These are phyloP conservation scores for Cymbopogon citratus DNA, from an alignment of 176 grass and related monocot species.

Conservation along the genomic window DNA sequence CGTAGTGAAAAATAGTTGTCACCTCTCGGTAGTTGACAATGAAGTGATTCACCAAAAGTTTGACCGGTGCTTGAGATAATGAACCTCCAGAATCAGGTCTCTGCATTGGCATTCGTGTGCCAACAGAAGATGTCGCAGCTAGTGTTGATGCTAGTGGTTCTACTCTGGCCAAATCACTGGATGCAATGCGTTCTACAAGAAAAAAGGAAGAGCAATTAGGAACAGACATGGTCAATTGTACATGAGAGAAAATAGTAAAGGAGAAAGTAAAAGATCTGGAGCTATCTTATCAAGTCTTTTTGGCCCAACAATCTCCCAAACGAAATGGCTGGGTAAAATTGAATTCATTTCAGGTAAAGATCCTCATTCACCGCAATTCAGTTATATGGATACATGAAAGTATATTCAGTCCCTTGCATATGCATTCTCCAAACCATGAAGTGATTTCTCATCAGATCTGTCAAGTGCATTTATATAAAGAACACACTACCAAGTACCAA, in stretches of 20 bases:
- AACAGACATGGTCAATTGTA: neutral
- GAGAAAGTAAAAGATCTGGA: neutral
- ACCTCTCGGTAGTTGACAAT: constrained; percentile 31
- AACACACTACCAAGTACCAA: neutral
- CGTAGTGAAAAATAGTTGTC: constrained; percentile 45
- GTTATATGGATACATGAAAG: neutral
- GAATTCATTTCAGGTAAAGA: neutral
- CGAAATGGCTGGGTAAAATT: neutral
- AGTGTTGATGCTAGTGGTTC: neutral
- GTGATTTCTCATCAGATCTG: neutral
- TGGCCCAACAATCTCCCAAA: neutral
- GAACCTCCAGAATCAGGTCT: constrained; percentile 48
- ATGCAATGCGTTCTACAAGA: constrained; percentile 22
- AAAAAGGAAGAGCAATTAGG: constrained; percentile 7
- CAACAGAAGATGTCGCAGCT: constrained; percentile 4
- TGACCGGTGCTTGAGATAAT: neutral
- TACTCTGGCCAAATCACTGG: constrained; percentile 17
- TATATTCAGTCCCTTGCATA: neutral
- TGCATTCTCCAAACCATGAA: neutral
- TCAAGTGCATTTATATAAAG: neutral
- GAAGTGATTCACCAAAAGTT: constrained; percentile 52
- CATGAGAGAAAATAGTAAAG: neutral
- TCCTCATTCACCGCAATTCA: neutral
- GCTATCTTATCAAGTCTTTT: neutral
- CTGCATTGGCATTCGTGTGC: constrained; percentile 28